phyloP scores from a whole-genome alignment of 164 flowering plant species.

The Macadamia integrifolia region DNA sequence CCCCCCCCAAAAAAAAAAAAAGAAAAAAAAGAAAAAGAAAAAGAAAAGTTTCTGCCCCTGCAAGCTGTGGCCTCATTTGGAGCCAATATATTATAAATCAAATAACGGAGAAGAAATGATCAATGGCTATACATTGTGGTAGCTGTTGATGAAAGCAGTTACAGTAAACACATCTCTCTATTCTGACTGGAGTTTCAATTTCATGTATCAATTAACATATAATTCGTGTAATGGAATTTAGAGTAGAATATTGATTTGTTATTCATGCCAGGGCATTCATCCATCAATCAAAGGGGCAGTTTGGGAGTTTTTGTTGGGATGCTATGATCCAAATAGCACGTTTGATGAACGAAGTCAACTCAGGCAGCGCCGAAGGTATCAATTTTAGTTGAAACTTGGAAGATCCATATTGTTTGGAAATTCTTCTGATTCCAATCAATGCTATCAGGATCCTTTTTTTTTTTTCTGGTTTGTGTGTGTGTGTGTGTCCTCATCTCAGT shows the following conservation, averaged over 20 bases:
- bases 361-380: conserved; percentile 66
- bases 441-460: no score
- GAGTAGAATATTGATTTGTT: conserved; percentile 7
- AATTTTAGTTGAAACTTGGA: background rate
- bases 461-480: no score
- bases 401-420: background rate
- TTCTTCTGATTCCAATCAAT: no score
- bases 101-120: background rate
- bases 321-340: conserved; percentile 84
- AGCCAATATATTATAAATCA: background rate
- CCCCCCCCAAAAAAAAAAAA: no score
- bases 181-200: background rate
- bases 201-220: background rate
- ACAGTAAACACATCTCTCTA: background rate
- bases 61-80: background rate
- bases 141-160: background rate
- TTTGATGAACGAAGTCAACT: conserved; percentile 58
- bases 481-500: background rate
- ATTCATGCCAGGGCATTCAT: conserved; percentile 66
- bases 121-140: background rate
- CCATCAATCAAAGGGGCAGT: conserved; percentile 80
- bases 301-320: conserved; percentile 92
- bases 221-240: background rate
- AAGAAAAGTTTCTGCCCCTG: no score
- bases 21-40: no score